Base-by-base conservation (phyloP, 805 yeast species). In the Schizosaccharomyces cryophilus region DNA sequence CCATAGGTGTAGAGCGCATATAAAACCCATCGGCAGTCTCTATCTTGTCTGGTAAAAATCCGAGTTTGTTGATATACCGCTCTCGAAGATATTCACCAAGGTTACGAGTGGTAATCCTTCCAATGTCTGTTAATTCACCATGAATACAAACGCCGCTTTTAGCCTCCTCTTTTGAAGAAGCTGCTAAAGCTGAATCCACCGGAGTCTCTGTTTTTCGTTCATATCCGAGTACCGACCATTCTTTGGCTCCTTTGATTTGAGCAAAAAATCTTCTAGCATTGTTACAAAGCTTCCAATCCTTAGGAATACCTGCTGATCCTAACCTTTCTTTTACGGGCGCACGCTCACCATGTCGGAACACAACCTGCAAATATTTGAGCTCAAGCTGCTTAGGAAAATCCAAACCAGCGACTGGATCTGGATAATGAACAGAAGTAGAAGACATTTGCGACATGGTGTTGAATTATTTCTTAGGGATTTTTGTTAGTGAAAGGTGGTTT, bases 301-400 rank as follows among this genome's bases (percentile, higher is more conserved):
- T 42, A 11, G 61, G 61, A 15, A 59, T 42, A 19, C 61, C 61
- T 4, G 61, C 61, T 17, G 30, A 61, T 42, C 62, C 66, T 51
- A 64, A 62, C 6, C 66, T 61, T n/a, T 63, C 65, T 9, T 65
- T 62, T 1, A 64, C 66, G 6, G 66, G 66, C 7, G 66, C 61
- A 19, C 66, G 64, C 26, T 64, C 66, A 51, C 62, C 62, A 54
- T 61, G 62, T 15, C 66, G 61, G 31, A 64, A 64, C 30, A 64
- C 51, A 24, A 64, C 60, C 56, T 64, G 65, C 26, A 64, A 63
- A 30, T 64, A 61, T 15, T 64, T 42, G 17, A 64, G 63, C 29
- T 62, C 64, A 24, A 64, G 59, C 40, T 51, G 58, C 21, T 64
- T 15, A 13, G 66, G 66, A 30, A 64, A 64, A 29, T 51, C 56